phyloP scores from a whole-genome alignment of 2,329 filamentous ascomycete genomes.

The Hypoxylon sp. region DNA sequence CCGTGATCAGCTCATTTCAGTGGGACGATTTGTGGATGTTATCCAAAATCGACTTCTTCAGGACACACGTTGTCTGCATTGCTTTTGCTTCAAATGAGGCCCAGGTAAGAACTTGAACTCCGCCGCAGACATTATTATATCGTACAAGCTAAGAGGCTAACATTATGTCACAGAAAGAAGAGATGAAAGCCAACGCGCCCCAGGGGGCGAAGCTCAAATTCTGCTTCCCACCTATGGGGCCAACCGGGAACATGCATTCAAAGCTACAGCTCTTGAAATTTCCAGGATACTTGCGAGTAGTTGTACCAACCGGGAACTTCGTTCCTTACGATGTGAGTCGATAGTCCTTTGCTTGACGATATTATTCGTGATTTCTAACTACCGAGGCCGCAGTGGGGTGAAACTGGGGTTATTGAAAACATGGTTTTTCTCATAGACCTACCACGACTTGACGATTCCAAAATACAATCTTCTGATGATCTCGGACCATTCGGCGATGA shows the following conservation, averaged over 20 bases:
- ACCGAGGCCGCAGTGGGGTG: slow-evolving; percentile 75
- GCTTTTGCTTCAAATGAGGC: slow-evolving; percentile 68
- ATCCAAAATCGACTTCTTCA: slow-evolving; percentile 74
- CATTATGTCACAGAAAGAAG: slow-evolving; percentile 60
- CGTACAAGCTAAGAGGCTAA: slow-evolving; percentile 19
- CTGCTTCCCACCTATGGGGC: slow-evolving; percentile 87
- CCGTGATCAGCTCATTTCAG: slow-evolving; percentile 88
- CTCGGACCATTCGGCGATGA: slow-evolving; percentile 75
- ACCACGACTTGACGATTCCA: slow-evolving; percentile 69
- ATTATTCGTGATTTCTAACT: slow-evolving; percentile 8
- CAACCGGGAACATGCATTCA: slow-evolving; percentile 87
- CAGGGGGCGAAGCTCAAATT: slow-evolving; percentile 69
- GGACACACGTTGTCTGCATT: slow-evolving; percentile 74
- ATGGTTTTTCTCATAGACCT: slow-evolving; percentile 94
- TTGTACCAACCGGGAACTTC: slow-evolving; percentile 89
- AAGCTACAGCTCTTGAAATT: slow-evolving; percentile 94
- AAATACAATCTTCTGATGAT: slow-evolving; percentile 53
- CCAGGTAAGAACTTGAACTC: slow-evolving; percentile 61
- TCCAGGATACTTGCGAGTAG: slow-evolving; percentile 79
- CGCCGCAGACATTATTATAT: too few relatives aligned
- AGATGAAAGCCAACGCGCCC: slow-evolving; percentile 66
- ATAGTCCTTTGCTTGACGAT: background rate
- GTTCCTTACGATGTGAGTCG: slow-evolving; percentile 75
- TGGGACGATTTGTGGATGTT: slow-evolving; percentile 88
- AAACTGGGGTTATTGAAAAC: slow-evolving; percentile 88